A percentile compares a stretch with the other conserved stretches of the same genome.
phyloP scores from a whole-genome alignment of 345 rosid species.

The Sisymbrium altissimum region DNA sequence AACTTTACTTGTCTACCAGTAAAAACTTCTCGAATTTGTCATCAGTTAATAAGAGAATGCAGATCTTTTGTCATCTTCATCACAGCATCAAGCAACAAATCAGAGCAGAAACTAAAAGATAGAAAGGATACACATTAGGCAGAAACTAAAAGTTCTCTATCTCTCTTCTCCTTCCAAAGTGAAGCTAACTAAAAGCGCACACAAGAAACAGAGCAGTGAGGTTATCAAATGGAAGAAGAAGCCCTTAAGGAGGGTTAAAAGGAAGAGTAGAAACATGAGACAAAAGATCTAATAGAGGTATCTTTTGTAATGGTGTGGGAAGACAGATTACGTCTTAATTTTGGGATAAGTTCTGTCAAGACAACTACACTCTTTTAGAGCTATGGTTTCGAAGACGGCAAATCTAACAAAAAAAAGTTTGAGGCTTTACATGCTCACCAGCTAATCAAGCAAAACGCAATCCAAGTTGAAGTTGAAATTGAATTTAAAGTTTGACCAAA shows the following conservation, averaged over 20 bases:
- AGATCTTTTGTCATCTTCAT: neutral
- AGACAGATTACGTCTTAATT: neutral
- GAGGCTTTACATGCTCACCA: neutral
- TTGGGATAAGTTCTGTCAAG: neutral
- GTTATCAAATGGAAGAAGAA: neutral
- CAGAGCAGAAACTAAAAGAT: neutral
- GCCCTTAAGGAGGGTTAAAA: neutral
- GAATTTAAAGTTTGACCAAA: neutral
- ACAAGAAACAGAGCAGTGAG: neutral
- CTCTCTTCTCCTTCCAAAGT: too few relatives aligned
- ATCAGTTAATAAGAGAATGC: neutral
- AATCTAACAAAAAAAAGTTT: neutral
- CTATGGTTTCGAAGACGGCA: neutral
- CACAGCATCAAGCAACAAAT: slow-evolving; percentile 1
- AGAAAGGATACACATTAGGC: too few relatives aligned
- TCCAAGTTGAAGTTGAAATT: neutral
- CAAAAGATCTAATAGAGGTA: neutral
- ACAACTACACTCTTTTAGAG: neutral
- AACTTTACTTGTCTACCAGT: neutral
- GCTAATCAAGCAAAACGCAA: slow-evolving; percentile 1
- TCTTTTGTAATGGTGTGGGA: neutral
- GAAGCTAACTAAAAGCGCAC: neutral
- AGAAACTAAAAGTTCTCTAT: too few relatives aligned
- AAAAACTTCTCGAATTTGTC: neutral
- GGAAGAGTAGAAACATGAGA: neutral